These are phyloP conservation scores for Candida endomychidarum DNA, from an alignment of 805 yeast species.

Conservation along the genomic window DNA sequence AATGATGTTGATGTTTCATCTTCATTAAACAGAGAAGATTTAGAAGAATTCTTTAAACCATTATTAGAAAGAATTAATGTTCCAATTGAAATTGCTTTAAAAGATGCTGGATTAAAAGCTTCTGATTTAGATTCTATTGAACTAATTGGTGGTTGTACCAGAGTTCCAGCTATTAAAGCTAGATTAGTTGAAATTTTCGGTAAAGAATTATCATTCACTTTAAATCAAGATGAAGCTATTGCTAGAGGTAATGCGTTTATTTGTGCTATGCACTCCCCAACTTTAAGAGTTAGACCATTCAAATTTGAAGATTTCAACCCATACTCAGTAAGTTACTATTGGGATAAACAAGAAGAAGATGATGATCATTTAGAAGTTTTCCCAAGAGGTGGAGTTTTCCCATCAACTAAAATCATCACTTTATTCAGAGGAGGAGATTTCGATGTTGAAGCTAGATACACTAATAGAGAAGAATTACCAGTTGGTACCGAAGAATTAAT, in stretches of 20 bases:
- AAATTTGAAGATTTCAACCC: slow-evolving; percentile 94
- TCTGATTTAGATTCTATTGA: slow-evolving; percentile 88
- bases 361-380: slow-evolving; percentile 86
- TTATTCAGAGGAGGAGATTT: slow-evolving; percentile 91
- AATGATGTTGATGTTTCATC: slow-evolving; percentile 94
- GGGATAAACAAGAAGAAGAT: slow-evolving; percentile 94
- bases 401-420: slow-evolving; percentile 93
- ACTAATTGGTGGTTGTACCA: slow-evolving; percentile 96
- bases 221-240: slow-evolving; percentile 98
- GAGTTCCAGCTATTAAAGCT: slow-evolving; percentile 92
- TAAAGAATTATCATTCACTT: slow-evolving; percentile 85
- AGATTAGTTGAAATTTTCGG: slow-evolving; percentile 78
- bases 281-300: slow-evolving; percentile 97
- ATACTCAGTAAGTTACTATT: slow-evolving; percentile 87
- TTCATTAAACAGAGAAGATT: slow-evolving; percentile 82
- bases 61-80: slow-evolving; percentile 69
- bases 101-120: slow-evolving; percentile 68
- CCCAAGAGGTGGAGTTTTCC: slow-evolving; percentile 91
- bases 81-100: slow-evolving; percentile 82
- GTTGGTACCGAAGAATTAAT: slow-evolving; percentile 62
- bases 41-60: slow-evolving; percentile 87
- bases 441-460: slow-evolving; percentile 80
- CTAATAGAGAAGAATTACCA: slow-evolving; percentile 72
- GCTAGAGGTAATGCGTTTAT: slow-evolving; percentile 99
- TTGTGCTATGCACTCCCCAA: slow-evolving; percentile 99